Conservation (phyloP, 2,329 filamentous ascomycete genomes). For the Aspergillus sp. region DNA sequence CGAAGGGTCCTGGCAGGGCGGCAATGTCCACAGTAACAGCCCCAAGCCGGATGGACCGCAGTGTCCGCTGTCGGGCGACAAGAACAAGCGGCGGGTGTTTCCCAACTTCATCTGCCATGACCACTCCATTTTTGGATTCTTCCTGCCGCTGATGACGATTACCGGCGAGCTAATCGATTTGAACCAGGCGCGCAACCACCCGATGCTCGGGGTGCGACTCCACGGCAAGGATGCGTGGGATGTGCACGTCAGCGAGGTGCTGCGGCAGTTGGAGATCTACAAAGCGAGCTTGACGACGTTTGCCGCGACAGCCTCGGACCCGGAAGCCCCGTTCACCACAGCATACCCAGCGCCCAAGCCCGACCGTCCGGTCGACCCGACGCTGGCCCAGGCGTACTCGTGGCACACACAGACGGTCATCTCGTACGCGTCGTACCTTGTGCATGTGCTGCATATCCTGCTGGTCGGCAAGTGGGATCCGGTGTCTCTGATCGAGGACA, state of each 20-base stretch:
- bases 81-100: conserved; percentile 58
- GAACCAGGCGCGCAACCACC: conserved; percentile 84
- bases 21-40: conserved; percentile 65
- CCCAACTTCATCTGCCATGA: conserved; percentile 80
- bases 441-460: conserved; percentile 88
- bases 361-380: conserved; percentile 51
- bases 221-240: conserved; percentile 75
- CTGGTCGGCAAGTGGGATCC: conserved; percentile 96
- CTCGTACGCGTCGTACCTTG: conserved; percentile 86
- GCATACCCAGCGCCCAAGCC: conserved; percentile 57
- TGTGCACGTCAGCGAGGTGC: conserved; percentile 73
- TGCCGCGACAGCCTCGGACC: conserved; percentile 24
- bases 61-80: conserved; percentile 31
- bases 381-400: conserved; percentile 31
- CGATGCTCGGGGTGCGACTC: conserved; percentile 73
- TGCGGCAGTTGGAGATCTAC: conserved; percentile 75
- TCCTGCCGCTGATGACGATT: conserved; percentile 91
- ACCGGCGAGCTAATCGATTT: conserved; percentile 87
- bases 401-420: conserved; percentile 78
- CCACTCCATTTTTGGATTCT: conserved; percentile 87
- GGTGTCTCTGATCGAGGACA: conserved; percentile 86
- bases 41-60: conserved; percentile 37
- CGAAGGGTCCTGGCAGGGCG: conserved; percentile 80
- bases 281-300: conserved; percentile 65
- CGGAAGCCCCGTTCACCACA: conserved; percentile 36